Conservation (phyloP, 192 early-diverging fungal species). For the Coemansia sp. region DNA sequence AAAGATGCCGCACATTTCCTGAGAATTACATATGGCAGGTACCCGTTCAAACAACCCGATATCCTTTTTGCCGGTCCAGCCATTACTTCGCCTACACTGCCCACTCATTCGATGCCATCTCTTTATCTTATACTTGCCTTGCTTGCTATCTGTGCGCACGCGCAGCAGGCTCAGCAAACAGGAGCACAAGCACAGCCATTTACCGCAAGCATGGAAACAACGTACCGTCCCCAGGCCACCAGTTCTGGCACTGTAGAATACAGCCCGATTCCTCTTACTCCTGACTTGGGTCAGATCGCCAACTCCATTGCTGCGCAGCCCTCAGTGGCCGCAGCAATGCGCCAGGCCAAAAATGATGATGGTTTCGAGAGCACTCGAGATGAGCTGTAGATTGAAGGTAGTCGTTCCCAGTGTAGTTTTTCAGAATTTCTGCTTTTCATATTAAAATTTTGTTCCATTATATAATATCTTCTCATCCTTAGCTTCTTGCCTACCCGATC, state of each 20-base stretch:
- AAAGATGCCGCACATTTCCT: neutral
- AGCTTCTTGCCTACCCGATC: neutral
- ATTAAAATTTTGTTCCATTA: neutral
- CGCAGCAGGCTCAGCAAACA: neutral
- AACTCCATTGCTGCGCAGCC: slow-evolving; percentile 39
- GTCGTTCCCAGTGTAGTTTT: neutral
- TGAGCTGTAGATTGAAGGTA: slow-evolving; percentile 27
- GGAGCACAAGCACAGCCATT: slow-evolving; percentile 10
- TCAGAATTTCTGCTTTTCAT: neutral
- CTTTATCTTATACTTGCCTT: neutral
- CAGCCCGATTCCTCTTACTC: slow-evolving; percentile 44
- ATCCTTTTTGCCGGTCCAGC: neutral
- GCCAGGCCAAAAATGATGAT: slow-evolving; percentile 20
- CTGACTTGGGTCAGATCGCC: slow-evolving; percentile 34
- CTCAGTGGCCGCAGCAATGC: slow-evolving; percentile 34
- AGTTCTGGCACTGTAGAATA: slow-evolving; percentile 17
- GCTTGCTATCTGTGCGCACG: neutral
- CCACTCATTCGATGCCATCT: neutral
- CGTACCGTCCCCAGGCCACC: slow-evolving; percentile 33
- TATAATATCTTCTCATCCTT: neutral
- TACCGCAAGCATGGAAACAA: slow-evolving; percentile 35
- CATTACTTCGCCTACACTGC: neutral
- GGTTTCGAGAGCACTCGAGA: slow-evolving; percentile 10
- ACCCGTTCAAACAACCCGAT: neutral
- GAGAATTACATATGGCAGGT: neutral